Conservation (phyloP, 306 rosid species). For the Elaeagnus macrophylla region DNA sequence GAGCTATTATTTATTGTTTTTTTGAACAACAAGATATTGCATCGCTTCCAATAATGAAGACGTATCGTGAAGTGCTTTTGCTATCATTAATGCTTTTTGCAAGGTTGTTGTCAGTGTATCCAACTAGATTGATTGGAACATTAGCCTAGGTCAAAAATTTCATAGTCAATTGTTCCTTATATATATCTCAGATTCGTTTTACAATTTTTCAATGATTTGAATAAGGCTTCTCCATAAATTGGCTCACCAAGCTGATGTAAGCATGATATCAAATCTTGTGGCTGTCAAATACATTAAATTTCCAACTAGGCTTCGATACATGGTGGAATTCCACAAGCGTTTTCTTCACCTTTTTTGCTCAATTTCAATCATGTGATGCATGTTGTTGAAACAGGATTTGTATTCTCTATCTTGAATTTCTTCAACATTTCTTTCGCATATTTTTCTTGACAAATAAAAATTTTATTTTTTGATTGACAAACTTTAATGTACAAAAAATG, state of each 20-base stretch:
- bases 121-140: no score
- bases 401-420: background rate
- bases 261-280: background rate
- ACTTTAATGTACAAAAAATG: background rate
- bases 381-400: background rate
- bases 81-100: background rate
- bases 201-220: no score
- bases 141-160: no score
- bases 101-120: no score
- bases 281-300: background rate
- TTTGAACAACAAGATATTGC: background rate
- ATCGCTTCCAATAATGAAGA: background rate
- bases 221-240: no score
- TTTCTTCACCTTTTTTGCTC: background rate
- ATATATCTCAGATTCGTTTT: no score
- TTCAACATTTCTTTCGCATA: background rate
- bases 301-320: background rate
- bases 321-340: background rate
- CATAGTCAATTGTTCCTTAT: no score
- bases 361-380: background rate
- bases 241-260: background rate
- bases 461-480: background rate
- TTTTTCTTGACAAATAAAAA: background rate
- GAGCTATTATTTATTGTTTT: background rate
- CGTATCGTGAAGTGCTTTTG: background rate